Evolutionary conservation across 2,329 filamentous ascomycete species (phyloP), one percentile per base, ranked within the genome.

Genomic region (Sporothrix sp.): DNA sequence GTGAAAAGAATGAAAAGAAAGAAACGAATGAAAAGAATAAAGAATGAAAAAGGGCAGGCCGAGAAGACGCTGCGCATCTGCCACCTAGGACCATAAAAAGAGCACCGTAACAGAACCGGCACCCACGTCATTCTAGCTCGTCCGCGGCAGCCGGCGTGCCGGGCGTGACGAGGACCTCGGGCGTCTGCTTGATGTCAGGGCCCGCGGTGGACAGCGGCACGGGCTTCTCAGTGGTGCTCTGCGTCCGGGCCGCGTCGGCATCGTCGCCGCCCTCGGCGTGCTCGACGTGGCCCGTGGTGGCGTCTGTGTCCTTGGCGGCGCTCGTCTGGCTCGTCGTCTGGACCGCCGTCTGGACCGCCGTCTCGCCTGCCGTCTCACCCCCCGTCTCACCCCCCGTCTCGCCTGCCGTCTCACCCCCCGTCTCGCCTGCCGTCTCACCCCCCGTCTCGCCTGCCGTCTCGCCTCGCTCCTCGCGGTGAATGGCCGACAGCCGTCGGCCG

Each of bases 101-200:
- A 32, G 35, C 27, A 47, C 11, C 27, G 33, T 10, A n/a, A n/a
- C n/a, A n/a, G n/a, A n/a, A n/a, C n/a, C n/a, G n/a, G n/a, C n/a
- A n/a, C n/a, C n/a, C n/a, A n/a, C n/a, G n/a, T 37, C 30, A 56
- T 4, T 52, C 50, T 36, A 53, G 55, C n/a, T 50, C 42, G 25
- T 52, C 11, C 1, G 36, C 16, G 0, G 65, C 60, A 1, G 63
- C 65, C 2, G 75, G 73, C 1, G 75, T 77, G 14, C 70, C 73
- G 0, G 73, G 72, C 0, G 74, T 76, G n/a, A 78, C 58, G 36
- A 68, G 69, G 0, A 76, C 58, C 35, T 71, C 63, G 0, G 74
- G 73, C 0, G 70, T 61, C 14, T 35, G 30, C 18, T 50, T 48
- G 7, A 32, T 35, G 8, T 47, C n/a, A 61, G 40, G 6, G 62